Percentiles rank a stretch among this genome's conserved stretches.
phyloP scores from a whole-genome alignment of 169 alveolate species.

The Fabrea salina region DNA sequence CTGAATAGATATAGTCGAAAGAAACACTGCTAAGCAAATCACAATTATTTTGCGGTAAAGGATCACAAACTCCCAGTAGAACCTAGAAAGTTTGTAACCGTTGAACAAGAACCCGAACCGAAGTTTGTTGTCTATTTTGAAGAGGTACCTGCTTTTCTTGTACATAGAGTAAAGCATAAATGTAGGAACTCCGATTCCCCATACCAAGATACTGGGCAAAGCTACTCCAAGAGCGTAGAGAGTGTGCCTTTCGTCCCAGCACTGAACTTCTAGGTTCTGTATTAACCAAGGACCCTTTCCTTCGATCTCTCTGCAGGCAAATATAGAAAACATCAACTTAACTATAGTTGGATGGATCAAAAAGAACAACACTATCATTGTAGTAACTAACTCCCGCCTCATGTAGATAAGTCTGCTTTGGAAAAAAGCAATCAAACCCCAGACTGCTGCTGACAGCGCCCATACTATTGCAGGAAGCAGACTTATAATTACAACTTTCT shows the following conservation, averaged over 20 bases:
- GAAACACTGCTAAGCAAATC: slow-evolving; percentile 33
- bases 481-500: too few relatives aligned
- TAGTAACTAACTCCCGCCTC: neutral
- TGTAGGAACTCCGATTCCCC: slow-evolving; percentile 60
- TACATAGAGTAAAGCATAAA: slow-evolving; percentile 18
- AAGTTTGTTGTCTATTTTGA: slow-evolving; percentile 6
- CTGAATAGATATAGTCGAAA: slow-evolving; percentile 1
- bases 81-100: slow-evolving; percentile 41
- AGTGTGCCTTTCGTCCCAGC: slow-evolving; percentile 28
- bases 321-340: slow-evolving; percentile 17
- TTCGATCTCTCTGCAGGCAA: slow-evolving; percentile 3
- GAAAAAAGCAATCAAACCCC: neutral
- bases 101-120: slow-evolving; percentile 43
- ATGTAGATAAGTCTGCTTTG: neutral
- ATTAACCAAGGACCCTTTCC: slow-evolving; percentile 30
- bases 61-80: slow-evolving; percentile 56
- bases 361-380: slow-evolving; percentile 43
- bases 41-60: slow-evolving; percentile 46
- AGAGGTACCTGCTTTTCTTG: neutral
- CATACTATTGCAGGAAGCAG: too few relatives aligned
- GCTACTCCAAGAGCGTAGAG: slow-evolving; percentile 30
- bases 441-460: too few relatives aligned
- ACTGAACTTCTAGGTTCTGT: slow-evolving; percentile 7
- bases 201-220: slow-evolving; percentile 40
- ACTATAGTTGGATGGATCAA: slow-evolving; percentile 54